phyloP scores from a whole-genome alignment of 73 alveolate species.

The Uronychia binucleata region DNA sequence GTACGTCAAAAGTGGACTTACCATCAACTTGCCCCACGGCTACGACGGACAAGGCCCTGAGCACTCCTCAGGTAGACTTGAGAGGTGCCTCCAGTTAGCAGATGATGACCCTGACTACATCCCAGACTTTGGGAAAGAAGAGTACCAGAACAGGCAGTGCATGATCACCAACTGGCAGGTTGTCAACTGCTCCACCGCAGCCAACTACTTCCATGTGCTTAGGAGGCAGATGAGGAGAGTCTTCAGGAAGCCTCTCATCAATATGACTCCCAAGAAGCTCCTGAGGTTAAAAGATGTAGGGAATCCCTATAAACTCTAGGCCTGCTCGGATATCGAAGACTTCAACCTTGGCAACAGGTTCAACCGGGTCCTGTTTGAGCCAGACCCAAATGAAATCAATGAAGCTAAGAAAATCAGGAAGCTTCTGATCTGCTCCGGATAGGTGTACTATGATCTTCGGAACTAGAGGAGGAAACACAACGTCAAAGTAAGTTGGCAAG shows the following conservation, averaged over 20 bases:
- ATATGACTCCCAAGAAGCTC: conserved; percentile 88
- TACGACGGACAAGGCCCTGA: conserved; percentile 98
- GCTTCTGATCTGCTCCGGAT: conserved; percentile 84
- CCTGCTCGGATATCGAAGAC: conserved; percentile 60
- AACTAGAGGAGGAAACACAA: conserved; percentile 58
- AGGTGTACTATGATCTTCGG: conserved; percentile 75
- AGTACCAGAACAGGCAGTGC: background rate
- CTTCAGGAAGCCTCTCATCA: conserved; percentile 91
- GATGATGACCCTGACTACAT: conserved; percentile 76
- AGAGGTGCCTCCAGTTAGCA: conserved; percentile 78
- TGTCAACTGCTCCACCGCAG: conserved; percentile 88
- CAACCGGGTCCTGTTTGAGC: conserved; percentile 45
- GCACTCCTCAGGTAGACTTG: conserved; percentile 94
- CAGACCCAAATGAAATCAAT: conserved; percentile 2
- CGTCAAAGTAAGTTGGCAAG: conserved; percentile 7
- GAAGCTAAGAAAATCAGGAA: conserved; percentile 54
- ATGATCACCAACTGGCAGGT: conserved; percentile 63
- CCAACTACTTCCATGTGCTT: conserved; percentile 92
- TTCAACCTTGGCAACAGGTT: conserved; percentile 64
- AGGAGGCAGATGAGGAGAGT: conserved; percentile 92
- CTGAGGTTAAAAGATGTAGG: conserved; percentile 74
- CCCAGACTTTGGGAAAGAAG: conserved; percentile 37
- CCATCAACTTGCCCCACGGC: conserved; percentile 94
- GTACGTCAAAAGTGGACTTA: conserved; percentile 86
- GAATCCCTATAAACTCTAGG: too few relatives aligned